Base-by-base conservation (phyloP, 495 filamentous ascomycete species). In the Hypoxylon rickii region DNA sequence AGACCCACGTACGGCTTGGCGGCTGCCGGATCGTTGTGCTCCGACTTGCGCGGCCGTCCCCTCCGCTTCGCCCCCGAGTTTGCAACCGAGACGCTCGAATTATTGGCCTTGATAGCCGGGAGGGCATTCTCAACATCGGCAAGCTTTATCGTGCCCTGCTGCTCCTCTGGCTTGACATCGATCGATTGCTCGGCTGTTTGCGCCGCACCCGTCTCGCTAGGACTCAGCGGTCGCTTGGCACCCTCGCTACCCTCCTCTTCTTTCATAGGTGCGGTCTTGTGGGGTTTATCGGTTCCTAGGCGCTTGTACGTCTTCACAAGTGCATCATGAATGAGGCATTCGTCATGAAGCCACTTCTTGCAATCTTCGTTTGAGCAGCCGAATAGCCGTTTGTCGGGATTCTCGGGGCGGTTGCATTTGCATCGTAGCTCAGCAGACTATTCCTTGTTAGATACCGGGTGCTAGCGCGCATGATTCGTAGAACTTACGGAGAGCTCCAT, bases 311-410 rank as follows among this genome's bases (percentile, higher is more conserved):
- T 78, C 12, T 70, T 68, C 33, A 63, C 49, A 36, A 86, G 71
- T 12, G 75, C 76, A 3, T 77, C 72, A 16, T 82, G 75, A 29
- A 81, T 66, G 20, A 89, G 68, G 63, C 86, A 88, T 18, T 81
- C 70, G 20, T 79, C 77, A 48, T 89, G 86, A 17, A 88, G 74
- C 86, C 86, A 87, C 45, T 76, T 79, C 50, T 78, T 77, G 66
- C 86, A 89, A 2, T 64, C 48, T 4, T 76, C 57, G 37, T 76
- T 76, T 17, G 75, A 76, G 70, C 86, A 89, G 24, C 79, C 77
- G 26, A 85, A 71, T 42, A 88, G 69, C 7, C 75, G 52, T 12
- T 80, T 77, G 41, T 88, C 85, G 2, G 86, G 86, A 54, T 88
- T 86, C 58, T 80, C 82, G 32, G 84, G 83, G 1, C 71, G 74